Evolutionary conservation across 495 filamentous ascomycete genomes (phyloP), one percentile per base, ranked within the genome.

Genomic region (Aspergillus egyptiacus): DNA sequence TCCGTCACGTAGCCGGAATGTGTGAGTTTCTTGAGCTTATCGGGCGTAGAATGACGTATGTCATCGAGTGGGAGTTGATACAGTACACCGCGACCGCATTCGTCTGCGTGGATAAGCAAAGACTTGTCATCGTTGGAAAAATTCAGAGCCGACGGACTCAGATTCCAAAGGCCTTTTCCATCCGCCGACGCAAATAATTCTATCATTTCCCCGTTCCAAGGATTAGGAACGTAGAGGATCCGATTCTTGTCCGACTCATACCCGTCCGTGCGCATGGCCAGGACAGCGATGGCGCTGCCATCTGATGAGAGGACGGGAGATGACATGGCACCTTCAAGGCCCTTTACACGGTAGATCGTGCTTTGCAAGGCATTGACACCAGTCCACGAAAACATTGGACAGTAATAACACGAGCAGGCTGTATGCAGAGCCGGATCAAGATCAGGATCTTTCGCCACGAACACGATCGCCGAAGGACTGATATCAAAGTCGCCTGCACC

Each of bases 191-290:
- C 64, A 61, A 81, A 84, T 31, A 84, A 78, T 49, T 86, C 82
- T 30, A 81, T 71, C 50, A 70, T 68, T 30, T 70, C 61, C 5
- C 78, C 76, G 57, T 72, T 77, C 69, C 72, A 75, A 6, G 80
- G 71, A 54, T 85, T 78, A 5, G 66, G 66, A 38, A 88, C 62
- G 11, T 95, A 67, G 43, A 96, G 64, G 3, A 95, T 75, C 3
- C 86, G 75, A 38, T 90, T 86, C 65, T 88, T 87, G 69, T 96
- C 91, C 8, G 84, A 84, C 67, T 97, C 91, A 60, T 97, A 96
- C 18, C 89, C 88, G 55, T 85, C 80, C 51, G 81, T 71, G 19
- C 76, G 73, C 87, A 91, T 91, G 25, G 83, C 77, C 33, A 89
- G 79, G 52, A 96, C 89, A n/a, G 83, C 91, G 7, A 90, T 77